Percentiles rank a stretch among this genome's conserved stretches.
These are phyloP conservation scores for Vittaforma corneae DNA, from an alignment of 371 early-diverging fungal genomes.

Conservation along the genomic window DNA sequence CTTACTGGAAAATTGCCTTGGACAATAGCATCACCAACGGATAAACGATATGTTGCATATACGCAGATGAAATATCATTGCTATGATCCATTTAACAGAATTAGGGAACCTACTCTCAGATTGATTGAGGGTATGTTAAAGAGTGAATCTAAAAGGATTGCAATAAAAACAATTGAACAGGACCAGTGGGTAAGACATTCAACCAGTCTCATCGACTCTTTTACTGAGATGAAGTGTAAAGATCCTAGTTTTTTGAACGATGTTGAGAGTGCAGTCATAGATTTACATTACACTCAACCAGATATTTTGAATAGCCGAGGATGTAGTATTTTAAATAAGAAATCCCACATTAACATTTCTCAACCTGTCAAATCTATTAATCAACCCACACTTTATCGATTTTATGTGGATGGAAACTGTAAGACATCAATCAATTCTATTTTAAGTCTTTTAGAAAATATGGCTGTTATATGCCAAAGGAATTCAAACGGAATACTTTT, in stretches of 20 bases:
- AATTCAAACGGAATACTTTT: constrained; percentile 33
- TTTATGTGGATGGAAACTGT: constrained; percentile 28
- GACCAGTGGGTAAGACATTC: constrained; percentile 33
- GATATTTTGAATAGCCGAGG: constrained; percentile 11
- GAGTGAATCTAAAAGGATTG: constrained; percentile 70
- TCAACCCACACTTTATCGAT: constrained; percentile 24
- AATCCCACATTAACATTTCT: constrained; percentile 19
- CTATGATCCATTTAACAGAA: constrained; percentile 42
- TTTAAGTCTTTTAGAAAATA: constrained; percentile 5
- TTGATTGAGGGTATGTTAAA: constrained; percentile 76
- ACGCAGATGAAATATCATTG: constrained; percentile 22
- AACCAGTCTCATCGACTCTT: constrained; percentile 27
- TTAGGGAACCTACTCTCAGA: constrained; percentile 21
- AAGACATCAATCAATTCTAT: constrained; percentile 15
- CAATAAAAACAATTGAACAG: constrained; percentile 13
- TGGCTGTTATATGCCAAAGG: constrained; percentile 21
- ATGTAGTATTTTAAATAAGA: too few species aligned
- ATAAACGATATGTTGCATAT: constrained; percentile 60
- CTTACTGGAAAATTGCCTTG: constrained; percentile 64
- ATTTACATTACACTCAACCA: constrained; percentile 36
- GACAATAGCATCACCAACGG: constrained; percentile 62
- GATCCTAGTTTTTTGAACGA: not conserved
- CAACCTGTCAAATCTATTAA: constrained; percentile 43
- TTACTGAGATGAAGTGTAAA: constrained; percentile 32
- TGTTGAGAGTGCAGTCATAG: not conserved